phyloP scores from a whole-genome alignment of 805 yeast species.

The Candida ulmi region DNA sequence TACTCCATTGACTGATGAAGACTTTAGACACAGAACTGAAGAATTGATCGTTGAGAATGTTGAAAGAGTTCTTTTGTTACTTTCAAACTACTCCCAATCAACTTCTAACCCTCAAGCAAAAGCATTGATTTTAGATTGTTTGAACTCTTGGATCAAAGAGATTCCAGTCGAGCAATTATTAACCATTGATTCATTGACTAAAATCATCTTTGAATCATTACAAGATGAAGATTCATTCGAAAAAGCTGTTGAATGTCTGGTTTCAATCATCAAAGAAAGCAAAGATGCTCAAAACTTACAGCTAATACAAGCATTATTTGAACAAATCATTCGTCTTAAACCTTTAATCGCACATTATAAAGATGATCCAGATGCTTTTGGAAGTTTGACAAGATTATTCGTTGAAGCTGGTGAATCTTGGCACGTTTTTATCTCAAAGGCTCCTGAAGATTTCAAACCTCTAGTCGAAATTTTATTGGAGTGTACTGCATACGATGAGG shows the following conservation, averaged over 20 bases:
- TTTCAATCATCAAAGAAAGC: conserved; percentile 76
- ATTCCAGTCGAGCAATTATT: conserved; percentile 70
- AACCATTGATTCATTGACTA: conserved; percentile 55
- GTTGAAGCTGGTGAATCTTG: conserved; percentile 95
- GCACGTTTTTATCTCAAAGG: conserved; percentile 78
- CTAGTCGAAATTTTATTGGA: conserved; percentile 69
- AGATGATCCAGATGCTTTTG: conserved; percentile 49
- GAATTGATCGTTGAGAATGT: conserved; percentile 64
- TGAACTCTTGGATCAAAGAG: conserved; percentile 89
- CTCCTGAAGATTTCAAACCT: conserved; percentile 64
- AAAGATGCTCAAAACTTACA: conserved; percentile 63
- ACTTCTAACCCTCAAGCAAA: conserved; percentile 25
- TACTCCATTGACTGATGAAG: conserved; percentile 77
- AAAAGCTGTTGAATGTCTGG: conserved; percentile 80
- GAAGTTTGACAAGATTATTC: conserved; percentile 68
- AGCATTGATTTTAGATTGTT: conserved; percentile 59
- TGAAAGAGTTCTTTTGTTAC: conserved; percentile 56
- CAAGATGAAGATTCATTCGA: conserved; percentile 65
- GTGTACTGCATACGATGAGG: conserved; percentile 69
- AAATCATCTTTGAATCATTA: conserved; percentile 61
- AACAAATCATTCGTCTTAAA: conserved; percentile 59
- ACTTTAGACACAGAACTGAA: conserved; percentile 58
- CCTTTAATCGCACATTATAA: conserved; percentile 39
- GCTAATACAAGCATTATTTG: conserved; percentile 60
- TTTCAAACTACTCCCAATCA: conserved; percentile 45